Percentiles rank a stretch among this genome's conserved stretches.
These are phyloP conservation scores for Hyphopichia pseudoburtonii DNA, from an alignment of 1,139 yeast species.

Conservation along the genomic window DNA sequence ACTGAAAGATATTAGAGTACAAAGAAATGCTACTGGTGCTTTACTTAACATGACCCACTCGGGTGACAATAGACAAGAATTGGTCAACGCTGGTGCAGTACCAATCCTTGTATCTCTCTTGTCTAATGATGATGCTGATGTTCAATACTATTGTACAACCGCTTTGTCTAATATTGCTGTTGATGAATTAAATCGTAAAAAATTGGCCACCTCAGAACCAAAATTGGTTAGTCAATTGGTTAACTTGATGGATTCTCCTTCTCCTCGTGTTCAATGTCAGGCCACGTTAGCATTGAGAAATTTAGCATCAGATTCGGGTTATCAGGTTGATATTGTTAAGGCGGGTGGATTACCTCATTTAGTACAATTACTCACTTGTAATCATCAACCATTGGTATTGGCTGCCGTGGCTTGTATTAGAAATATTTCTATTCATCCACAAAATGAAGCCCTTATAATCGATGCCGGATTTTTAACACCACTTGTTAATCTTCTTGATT, in stretches of 20 bases:
- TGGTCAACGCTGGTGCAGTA: constrained; percentile 97
- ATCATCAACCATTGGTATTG: constrained; percentile 86
- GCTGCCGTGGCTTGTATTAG: constrained; percentile 99
- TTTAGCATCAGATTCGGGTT: constrained; percentile 88
- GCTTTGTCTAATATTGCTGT: constrained; percentile 97
- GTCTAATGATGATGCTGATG: constrained; percentile 89
- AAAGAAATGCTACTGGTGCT: constrained; percentile 98
- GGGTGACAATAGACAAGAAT: constrained; percentile 92
- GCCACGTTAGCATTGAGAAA: constrained; percentile 95
- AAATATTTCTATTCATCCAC: constrained; percentile 93
- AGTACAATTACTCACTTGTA: constrained; percentile 81
- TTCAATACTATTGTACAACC: constrained; percentile 97
- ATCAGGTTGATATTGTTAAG: constrained; percentile 92
- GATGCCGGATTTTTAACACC: constrained; percentile 96
- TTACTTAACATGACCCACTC: constrained; percentile 97
- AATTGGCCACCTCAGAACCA: constrained; percentile 91
- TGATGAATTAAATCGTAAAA: constrained; percentile 86
- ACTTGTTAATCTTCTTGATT: constrained; percentile 79
- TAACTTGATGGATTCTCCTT: constrained; percentile 84
- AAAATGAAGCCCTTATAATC: constrained; percentile 90
- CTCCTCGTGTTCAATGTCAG: constrained; percentile 96
- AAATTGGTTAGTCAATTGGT: constrained; percentile 86
- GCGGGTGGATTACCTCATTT: constrained; percentile 94
- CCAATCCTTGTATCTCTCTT: constrained; percentile 92
- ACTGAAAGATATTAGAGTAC: constrained; percentile 92